phyloP scores from a whole-genome alignment of 768 basidiomycete species.

The Rossbeevera mucosa region DNA sequence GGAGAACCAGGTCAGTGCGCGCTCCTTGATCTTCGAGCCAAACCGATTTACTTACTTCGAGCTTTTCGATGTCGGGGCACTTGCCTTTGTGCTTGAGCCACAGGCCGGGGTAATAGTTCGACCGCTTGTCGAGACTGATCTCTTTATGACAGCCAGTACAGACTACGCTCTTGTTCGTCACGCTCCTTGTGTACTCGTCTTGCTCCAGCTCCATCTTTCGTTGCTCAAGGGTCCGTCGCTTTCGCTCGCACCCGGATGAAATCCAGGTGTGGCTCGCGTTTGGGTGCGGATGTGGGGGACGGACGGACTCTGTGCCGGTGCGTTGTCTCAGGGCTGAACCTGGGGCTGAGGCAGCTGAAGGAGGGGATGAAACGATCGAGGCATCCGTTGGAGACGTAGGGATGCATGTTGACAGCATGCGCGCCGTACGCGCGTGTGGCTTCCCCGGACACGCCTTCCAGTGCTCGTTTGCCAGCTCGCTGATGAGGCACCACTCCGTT shows the following conservation, averaged over 20 bases:
- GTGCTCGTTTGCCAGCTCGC: slow-evolving; percentile 26
- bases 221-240: slow-evolving; percentile 26
- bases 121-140: slow-evolving; percentile 34
- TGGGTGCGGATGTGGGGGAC: neutral
- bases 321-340: neutral
- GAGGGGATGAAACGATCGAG: slow-evolving; percentile 8
- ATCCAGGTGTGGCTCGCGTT: slow-evolving; percentile 4
- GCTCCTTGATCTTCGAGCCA: neutral
- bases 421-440: slow-evolving; percentile 11
- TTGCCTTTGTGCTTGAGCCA: slow-evolving; percentile 32
- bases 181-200: slow-evolving; percentile 23
- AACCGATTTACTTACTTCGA: slow-evolving; percentile 22
- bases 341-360: neutral
- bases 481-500: slow-evolving; percentile 24
- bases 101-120: slow-evolving; percentile 33
- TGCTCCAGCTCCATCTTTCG: slow-evolving; percentile 27
- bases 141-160: slow-evolving; percentile 28
- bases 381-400: slow-evolving; percentile 12
- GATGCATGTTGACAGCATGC: slow-evolving; percentile 10
- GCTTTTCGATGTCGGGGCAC: slow-evolving; percentile 21
- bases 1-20: slow-evolving; percentile 11
- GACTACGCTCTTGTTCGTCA: slow-evolving; percentile 25
- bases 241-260: slow-evolving; percentile 22
- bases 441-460: slow-evolving; percentile 24
- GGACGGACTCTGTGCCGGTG: neutral